phyloP scores from a whole-genome alignment of 164 flowering plant species.

The Berberis vulgaris region DNA sequence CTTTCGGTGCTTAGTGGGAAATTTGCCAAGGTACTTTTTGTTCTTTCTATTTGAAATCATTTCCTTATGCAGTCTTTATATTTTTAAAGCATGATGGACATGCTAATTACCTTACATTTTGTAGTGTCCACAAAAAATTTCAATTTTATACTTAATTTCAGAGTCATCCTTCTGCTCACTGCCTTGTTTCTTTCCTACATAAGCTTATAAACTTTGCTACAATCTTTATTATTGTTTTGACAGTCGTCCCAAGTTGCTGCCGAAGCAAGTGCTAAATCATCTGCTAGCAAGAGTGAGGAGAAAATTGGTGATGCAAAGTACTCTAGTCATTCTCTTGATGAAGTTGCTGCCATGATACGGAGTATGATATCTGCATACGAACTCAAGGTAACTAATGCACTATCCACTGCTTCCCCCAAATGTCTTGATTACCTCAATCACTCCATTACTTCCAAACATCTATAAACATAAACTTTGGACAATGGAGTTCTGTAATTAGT shows the following conservation, averaged over 20 bases:
- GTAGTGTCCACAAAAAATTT: too few relatives aligned
- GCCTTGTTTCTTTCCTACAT: too few relatives aligned
- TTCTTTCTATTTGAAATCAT: neutral
- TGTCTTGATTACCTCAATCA: too few relatives aligned
- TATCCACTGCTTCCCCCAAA: too few relatives aligned
- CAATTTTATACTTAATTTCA: too few relatives aligned
- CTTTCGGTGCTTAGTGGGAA: slow-evolving; percentile 92
- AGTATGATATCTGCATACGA: slow-evolving; percentile 71
- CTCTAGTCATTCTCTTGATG: slow-evolving; percentile 90
- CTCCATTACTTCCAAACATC: too few relatives aligned
- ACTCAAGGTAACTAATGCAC: slow-evolving; percentile 45
- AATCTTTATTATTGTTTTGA: neutral
- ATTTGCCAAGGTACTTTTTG: slow-evolving; percentile 77
- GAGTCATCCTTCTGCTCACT: too few relatives aligned
- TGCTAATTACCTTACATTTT: too few relatives aligned
- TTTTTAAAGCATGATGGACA: too few relatives aligned
- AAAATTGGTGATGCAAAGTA: slow-evolving; percentile 58
- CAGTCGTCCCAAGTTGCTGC: slow-evolving; percentile 84
- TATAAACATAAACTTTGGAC: too few relatives aligned
- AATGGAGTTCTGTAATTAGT: too few relatives aligned
- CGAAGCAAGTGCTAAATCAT: slow-evolving; percentile 44
- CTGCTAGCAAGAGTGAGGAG: slow-evolving; percentile 50
- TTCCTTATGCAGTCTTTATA: too few relatives aligned
- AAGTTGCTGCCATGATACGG: slow-evolving; percentile 85
- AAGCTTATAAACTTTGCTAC: neutral